phyloP scores from a whole-genome alignment of 768 basidiomycete species.

The Amanita molliuscula region DNA sequence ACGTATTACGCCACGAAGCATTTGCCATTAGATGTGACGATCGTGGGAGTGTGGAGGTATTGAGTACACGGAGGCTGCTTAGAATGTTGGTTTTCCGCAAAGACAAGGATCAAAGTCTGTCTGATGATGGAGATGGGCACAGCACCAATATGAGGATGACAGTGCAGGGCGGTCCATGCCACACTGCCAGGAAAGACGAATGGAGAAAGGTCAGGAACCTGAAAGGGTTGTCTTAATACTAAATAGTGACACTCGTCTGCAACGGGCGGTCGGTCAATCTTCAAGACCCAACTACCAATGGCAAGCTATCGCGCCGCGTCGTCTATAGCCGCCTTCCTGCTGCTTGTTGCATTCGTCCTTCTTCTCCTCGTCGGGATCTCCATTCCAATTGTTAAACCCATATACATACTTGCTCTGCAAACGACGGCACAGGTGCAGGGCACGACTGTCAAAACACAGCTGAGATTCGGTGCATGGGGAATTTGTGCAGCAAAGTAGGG shows the following conservation, averaged over 20 bases:
- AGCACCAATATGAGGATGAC: neutral
- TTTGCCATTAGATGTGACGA: too few species aligned
- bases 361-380: slow-evolving; percentile 70
- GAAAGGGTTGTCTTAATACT: neutral
- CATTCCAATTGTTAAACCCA: slow-evolving; percentile 59
- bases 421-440: slow-evolving; percentile 22
- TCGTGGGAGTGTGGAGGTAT: too few species aligned
- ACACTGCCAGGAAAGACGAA: neutral
- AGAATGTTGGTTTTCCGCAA: too few species aligned
- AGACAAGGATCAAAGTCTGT: too few species aligned
- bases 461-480: slow-evolving; percentile 80
- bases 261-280: neutral
- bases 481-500: slow-evolving; percentile 53
- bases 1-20: too few species aligned
- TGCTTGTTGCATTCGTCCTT: slow-evolving; percentile 57
- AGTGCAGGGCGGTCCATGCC: neutral
- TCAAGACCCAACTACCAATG: slow-evolving; percentile 28
- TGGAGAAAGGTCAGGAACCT: neutral
- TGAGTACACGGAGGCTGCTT: too few species aligned
- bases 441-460: slow-evolving; percentile 45
- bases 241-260: neutral
- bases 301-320: slow-evolving; percentile 38
- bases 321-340: slow-evolving; percentile 33
- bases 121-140: too few species aligned
- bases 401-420: slow-evolving; percentile 48